Conservation (phyloP, 164 flowering plant genomes). For the Chimonanthus praecox region DNA sequence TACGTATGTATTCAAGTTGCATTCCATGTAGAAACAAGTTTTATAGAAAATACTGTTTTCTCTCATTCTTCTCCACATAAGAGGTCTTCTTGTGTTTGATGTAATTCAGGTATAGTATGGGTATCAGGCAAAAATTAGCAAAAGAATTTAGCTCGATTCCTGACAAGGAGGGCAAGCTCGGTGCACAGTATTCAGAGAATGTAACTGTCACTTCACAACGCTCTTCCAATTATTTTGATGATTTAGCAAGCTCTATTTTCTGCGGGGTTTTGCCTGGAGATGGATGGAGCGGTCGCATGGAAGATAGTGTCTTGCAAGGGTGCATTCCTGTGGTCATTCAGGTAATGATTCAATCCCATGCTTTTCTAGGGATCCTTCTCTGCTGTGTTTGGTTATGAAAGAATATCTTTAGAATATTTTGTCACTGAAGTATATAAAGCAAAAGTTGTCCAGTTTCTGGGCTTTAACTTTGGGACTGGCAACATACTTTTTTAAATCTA, state of each 20-base stretch:
- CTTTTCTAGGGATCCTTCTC: background rate
- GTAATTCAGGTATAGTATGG: conserved; percentile 89
- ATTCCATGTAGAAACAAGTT: background rate
- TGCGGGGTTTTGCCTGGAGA: conserved; percentile 99
- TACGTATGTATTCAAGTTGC: conserved; percentile 49
- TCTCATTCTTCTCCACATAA: background rate
- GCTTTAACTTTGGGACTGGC: no score
- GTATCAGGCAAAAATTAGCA: conserved; percentile 87
- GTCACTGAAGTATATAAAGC: background rate
- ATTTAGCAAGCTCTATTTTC: conserved; percentile 69
- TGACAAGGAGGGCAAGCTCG: conserved; percentile 83
- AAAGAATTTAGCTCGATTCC: conserved; percentile 89
- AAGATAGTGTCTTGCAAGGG: conserved; percentile 90
- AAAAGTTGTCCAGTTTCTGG: no score
- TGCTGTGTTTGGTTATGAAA: background rate
- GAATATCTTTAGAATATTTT: no score
- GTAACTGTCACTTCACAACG: conserved; percentile 77
- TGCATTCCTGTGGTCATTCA: conserved; percentile 97
- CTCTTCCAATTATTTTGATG: conserved; percentile 50
- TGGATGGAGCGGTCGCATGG: conserved; percentile 99
- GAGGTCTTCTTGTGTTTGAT: background rate
- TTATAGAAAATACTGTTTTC: background rate
- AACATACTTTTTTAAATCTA: no score
- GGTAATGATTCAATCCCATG: conserved; percentile 33
- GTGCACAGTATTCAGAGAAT: conserved; percentile 74